phyloP scores from a whole-genome alignment of 345 rosid species.

The Euphorbia pulcherrima region DNA sequence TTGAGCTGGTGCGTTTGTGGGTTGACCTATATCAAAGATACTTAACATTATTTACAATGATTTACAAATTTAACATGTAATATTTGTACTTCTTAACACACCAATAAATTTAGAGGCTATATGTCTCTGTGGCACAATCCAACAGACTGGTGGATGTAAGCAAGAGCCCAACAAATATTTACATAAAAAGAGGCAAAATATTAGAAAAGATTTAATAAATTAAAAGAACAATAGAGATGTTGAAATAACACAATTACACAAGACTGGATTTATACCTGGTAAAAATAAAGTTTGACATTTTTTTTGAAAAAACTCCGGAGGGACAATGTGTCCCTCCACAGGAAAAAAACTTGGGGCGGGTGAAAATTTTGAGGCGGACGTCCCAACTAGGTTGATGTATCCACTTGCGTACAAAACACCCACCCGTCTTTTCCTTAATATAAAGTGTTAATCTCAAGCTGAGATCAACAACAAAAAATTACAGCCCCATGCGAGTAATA shows the following conservation, averaged over 20 bases:
- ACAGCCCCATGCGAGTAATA: no score
- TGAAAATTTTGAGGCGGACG: no score
- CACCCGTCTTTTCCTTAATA: no score
- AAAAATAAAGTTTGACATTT: conserved; percentile 88
- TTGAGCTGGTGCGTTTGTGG: conserved; percentile 98
- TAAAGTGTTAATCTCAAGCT: no score
- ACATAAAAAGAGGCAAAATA: conserved; percentile 11
- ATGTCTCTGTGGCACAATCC: conserved; percentile 98
- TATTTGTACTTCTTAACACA: conserved; percentile 22
- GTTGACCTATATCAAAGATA: conserved; percentile 56
- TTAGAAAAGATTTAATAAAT: neutral
- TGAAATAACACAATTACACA: neutral
- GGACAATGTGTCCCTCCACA: no score
- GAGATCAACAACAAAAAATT: no score
- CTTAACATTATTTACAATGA: neutral
- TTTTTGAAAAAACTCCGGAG: conserved; percentile 93
- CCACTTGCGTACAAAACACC: no score
- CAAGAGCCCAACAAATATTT: conserved; percentile 88
- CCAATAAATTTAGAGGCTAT: conserved; percentile 97
- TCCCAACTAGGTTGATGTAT: no score
- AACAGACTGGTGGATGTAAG: conserved; percentile 74
- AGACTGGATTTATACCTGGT: conserved; percentile 53
- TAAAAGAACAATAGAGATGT: neutral
- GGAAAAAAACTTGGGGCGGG: no score
- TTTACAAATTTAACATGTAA: neutral